phyloP scores from a whole-genome alignment of 148 eudicot genomes.

The Heliosperma pusillum region DNA sequence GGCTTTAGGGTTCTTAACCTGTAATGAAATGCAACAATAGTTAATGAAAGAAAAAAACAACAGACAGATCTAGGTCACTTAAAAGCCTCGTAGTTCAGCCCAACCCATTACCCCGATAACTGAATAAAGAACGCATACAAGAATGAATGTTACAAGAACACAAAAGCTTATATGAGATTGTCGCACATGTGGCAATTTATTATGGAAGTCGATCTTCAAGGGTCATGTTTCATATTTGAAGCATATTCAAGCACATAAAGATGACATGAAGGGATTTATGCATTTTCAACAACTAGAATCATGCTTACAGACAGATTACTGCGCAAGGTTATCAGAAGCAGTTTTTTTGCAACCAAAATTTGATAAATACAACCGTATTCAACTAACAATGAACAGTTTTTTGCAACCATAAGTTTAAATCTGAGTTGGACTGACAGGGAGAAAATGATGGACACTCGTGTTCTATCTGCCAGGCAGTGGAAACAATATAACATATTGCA shows the following conservation, averaged over 20 bases:
- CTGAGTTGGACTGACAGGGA: not conserved
- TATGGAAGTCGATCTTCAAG: slow-evolving; percentile 10
- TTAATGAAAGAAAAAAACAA: not conserved
- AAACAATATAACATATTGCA: not conserved
- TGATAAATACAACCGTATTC: not conserved
- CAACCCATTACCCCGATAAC: not conserved
- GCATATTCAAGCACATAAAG: not conserved
- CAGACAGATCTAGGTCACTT: not conserved
- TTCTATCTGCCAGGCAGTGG: not conserved
- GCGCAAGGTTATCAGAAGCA: not conserved
- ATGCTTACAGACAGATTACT: not conserved
- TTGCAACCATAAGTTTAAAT: not conserved
- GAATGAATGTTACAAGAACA: not conserved
- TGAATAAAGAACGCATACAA: not conserved
- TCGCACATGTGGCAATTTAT: not conserved
- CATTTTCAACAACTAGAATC: not conserved
- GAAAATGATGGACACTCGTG: not conserved
- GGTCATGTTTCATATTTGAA: not conserved
- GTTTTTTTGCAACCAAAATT: too few species aligned
- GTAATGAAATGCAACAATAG: slow-evolving; percentile 13
- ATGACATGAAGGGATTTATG: not conserved
- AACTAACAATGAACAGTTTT: not conserved
- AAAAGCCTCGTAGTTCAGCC: not conserved
- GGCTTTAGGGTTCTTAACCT: slow-evolving; percentile 71
- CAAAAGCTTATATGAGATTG: too few species aligned